Conservation (phyloP, 2,329 filamentous ascomycete genomes). For the Fusarium agapanthi region DNA sequence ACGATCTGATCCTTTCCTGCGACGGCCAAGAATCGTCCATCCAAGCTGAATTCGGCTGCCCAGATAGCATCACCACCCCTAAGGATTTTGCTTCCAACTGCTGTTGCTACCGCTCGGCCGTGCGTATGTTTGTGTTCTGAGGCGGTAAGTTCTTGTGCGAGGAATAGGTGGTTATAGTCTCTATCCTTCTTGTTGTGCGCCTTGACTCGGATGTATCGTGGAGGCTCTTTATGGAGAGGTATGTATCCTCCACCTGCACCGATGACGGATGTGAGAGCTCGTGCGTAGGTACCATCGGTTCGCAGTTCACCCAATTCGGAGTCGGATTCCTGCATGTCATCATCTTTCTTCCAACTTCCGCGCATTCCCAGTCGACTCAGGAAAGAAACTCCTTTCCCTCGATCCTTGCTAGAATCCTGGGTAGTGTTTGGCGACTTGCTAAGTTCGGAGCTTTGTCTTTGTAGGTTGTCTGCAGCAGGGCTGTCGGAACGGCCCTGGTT, state of each 20-base stretch:
- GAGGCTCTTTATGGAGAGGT: slow-evolving; percentile 86
- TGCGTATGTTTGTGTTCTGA: slow-evolving; percentile 51
- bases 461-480: slow-evolving; percentile 53
- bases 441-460: slow-evolving; percentile 54
- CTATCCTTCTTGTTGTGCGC: slow-evolving; percentile 81
- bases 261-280: slow-evolving; percentile 81
- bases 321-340: slow-evolving; percentile 67
- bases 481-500: slow-evolving; percentile 62
- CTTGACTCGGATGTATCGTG: slow-evolving; percentile 88
- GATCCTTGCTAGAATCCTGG: slow-evolving; percentile 65
- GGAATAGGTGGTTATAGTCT: slow-evolving; percentile 87
- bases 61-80: slow-evolving; percentile 77
- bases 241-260: slow-evolving; percentile 76
- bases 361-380: slow-evolving; percentile 82
- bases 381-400: slow-evolving; percentile 88
- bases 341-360: slow-evolving; percentile 76
- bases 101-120: slow-evolving; percentile 47
- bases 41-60: slow-evolving; percentile 91
- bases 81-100: slow-evolving; percentile 52
- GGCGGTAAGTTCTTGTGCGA: slow-evolving; percentile 88
- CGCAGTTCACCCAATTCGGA: slow-evolving; percentile 75
- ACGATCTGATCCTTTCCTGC: slow-evolving; percentile 89
- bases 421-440: slow-evolving; percentile 48
- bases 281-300: slow-evolving; percentile 82
- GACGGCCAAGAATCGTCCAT: slow-evolving; percentile 91